Evolutionary conservation across 1,139 yeast species (phyloP).

Genomic region (Kurtzmaniella quercitrusa): DNA sequence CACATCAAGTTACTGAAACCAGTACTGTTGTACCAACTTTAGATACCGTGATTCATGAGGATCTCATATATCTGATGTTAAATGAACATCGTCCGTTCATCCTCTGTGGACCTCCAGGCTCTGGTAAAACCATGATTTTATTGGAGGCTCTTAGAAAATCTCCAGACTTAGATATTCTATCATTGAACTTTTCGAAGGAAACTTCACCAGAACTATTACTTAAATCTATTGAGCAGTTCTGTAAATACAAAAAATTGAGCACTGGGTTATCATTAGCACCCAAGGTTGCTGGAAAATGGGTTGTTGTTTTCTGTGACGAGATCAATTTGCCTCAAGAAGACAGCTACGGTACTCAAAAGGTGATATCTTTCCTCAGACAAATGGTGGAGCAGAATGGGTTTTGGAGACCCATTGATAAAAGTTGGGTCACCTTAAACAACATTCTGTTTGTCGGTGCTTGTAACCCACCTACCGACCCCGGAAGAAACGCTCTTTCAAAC

Average conservation of each 20-base stretch:
- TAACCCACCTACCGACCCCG: conserved; percentile 82
- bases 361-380: conserved; percentile 73
- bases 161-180: conserved; percentile 55
- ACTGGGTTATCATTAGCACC: conserved; percentile 59
- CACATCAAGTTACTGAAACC: conserved; percentile 60
- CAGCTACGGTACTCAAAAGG: conserved; percentile 70
- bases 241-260: conserved; percentile 53
- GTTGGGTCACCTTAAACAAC: conserved; percentile 65
- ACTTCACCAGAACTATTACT: conserved; percentile 63
- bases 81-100: conserved; percentile 59
- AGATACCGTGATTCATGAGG: conserved; percentile 72
- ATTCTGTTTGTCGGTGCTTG: conserved; percentile 93
- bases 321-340: conserved; percentile 78
- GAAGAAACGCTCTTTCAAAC: conserved; percentile 56
- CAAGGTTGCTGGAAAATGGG: conserved; percentile 58
- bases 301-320: conserved; percentile 90
- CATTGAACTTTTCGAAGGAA: conserved; percentile 81
- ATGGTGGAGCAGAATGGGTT: conserved; percentile 73
- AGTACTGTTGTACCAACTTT: conserved; percentile 71
- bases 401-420: conserved; percentile 58
- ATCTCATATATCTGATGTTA: conserved; percentile 53
- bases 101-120: conserved; percentile 96
- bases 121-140: conserved; percentile 93
- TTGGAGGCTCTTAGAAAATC: conserved; percentile 63
- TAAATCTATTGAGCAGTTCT: conserved; percentile 67